Evolutionary conservation across 2,329 filamentous ascomycete genomes (phyloP), one percentile per base, ranked within the genome.

Genomic region (Claviceps purpurea): DNA sequence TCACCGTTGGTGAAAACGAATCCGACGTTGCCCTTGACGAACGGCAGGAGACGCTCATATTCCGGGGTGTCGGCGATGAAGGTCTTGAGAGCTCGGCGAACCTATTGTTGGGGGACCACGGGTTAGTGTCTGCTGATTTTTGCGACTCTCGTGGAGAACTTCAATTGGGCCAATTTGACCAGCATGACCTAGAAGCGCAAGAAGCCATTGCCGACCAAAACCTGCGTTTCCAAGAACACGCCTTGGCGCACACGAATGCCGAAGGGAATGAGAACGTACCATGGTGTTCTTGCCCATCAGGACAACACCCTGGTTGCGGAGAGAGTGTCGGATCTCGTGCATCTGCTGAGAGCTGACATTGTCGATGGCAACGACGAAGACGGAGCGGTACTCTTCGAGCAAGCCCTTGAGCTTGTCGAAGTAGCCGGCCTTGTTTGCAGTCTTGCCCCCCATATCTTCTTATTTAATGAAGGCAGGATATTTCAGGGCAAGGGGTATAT

Each of bases 261-360:
- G 0, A 14, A 26, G 8, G 4, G 16, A 44, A 44, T 11, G 8
- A 45, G 6, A 13, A 64, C 78, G 55, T 74, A 93, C 91, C 93
- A 98, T 98, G 75, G 93, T 98, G 85, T 98, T 98, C 86, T 96
- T 97, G 72, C 91, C 93, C 93, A 97, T 97, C 77, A 98, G 81
- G 65, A 98, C 90, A 65, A 97, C 87, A 75, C 82, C 90, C 75
- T 95, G 77, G 58, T 85, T 85, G 72, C 93, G 90, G 73, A 98
- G 87, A 67, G 88, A 76, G 68, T 85, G 77, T 73, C 93, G 87
- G 74, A 98, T 97, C 84, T 98, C 93, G 88, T 98, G 93, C 94
- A 98, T 98, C 85, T 98, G 94, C 84, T 98, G 93, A 65, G 93
- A 98, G 74, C 85, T 89, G 84, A 98, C 93, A 98, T 97, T 98